Conservation (phyloP, 2,329 filamentous ascomycete genomes). For the Sordariomycetes sp. region DNA sequence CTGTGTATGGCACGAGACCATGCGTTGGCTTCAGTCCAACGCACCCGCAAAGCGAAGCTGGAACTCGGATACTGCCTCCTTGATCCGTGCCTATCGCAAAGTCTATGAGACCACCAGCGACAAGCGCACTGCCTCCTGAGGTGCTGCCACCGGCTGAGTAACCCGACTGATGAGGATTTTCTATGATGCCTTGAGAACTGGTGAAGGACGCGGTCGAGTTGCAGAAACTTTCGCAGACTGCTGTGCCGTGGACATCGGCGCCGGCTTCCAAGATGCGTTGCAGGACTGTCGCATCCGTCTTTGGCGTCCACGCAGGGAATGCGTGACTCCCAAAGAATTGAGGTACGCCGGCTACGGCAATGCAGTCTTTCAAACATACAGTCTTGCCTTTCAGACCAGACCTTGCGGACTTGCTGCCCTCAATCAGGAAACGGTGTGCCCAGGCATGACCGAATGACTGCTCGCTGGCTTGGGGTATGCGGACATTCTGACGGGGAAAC, state of each 20-base stretch:
- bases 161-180: constrained; percentile 32
- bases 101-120: constrained; percentile 31
- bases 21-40: constrained; percentile 42
- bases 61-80: constrained; percentile 35
- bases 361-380: constrained; percentile 44
- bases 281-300: constrained; percentile 44
- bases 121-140: constrained; percentile 34
- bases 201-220: constrained; percentile 37
- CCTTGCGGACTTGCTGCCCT: constrained; percentile 13
- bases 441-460: constrained; percentile 39
- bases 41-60: constrained; percentile 27
- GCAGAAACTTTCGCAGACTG: constrained; percentile 45
- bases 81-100: constrained; percentile 38
- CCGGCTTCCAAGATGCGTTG: constrained; percentile 40
- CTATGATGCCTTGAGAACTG: constrained; percentile 32
- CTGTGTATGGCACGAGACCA: constrained; percentile 41
- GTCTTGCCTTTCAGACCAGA: constrained; percentile 29
- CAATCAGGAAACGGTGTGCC: constrained; percentile 39
- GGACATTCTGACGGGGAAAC: constrained; percentile 35
- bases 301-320: constrained; percentile 38
- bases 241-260: constrained; percentile 37
- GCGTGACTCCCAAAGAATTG: constrained; percentile 43
- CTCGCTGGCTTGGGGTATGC: constrained; percentile 25
- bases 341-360: constrained; percentile 43
- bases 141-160: constrained; percentile 41